A percentile compares a stretch with the other conserved stretches of the same genome.
Conservation (phyloP, 2,329 filamentous ascomycete genomes). For the Claviceps arundinis region DNA sequence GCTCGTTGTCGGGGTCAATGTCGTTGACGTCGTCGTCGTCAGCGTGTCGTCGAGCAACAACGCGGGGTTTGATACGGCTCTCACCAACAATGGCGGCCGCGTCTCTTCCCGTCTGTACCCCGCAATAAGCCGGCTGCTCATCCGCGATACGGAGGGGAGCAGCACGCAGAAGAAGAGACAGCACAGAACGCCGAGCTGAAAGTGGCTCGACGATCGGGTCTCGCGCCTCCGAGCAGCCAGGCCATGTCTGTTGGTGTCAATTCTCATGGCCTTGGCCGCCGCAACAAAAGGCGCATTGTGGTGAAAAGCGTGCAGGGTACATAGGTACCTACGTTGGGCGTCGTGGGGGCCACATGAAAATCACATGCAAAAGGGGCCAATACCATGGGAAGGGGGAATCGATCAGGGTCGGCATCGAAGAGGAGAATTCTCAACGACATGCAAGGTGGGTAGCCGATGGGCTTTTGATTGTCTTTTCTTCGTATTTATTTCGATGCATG, state of each 20-base stretch:
- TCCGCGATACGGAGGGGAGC: slow-evolving; percentile 7
- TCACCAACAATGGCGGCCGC: no score
- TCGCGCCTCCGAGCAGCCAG: slow-evolving; percentile 9
- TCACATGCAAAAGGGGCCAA: no score
- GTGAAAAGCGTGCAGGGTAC: not conserved
- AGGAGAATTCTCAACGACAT: no score
- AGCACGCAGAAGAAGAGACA: slow-evolving; percentile 8
- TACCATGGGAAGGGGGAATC: no score
- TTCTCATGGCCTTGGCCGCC: not conserved
- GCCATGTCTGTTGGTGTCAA: not conserved
- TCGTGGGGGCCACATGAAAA: no score
- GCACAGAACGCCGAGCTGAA: slow-evolving; percentile 7
- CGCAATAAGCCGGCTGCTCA: slow-evolving; percentile 3
- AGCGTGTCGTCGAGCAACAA: not conserved
- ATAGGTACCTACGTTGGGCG: not conserved
- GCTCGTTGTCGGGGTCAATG: not conserved
- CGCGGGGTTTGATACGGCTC: not conserved
- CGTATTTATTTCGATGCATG: no score
- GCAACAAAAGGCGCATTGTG: not conserved
- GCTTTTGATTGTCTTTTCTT: no score
- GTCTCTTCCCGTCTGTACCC: no score
- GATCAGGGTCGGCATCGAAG: no score
- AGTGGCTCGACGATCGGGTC: slow-evolving; percentile 8
- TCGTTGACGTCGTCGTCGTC: not conserved
- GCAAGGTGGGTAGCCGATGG: no score